phyloP scores from a whole-genome alignment of 1,284 basidiomycete species.

The Microbotryum lychnidis-dioicae region DNA sequence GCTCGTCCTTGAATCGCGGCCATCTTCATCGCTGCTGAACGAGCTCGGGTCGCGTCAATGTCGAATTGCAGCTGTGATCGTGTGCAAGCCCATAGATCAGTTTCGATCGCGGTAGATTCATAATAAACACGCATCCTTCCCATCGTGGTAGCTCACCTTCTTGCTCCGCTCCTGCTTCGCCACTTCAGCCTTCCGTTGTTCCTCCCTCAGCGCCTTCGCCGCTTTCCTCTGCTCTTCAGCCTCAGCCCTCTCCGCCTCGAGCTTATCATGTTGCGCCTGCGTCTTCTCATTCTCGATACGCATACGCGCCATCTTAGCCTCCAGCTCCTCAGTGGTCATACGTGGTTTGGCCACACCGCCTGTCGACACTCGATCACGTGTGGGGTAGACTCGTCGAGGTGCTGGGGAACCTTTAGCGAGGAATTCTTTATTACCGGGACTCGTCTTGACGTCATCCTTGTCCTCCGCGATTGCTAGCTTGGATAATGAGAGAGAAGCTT shows the following conservation, averaged over 20 bases:
- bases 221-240: background rate
- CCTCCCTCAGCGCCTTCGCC: background rate
- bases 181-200: background rate
- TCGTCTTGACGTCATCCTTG: no score
- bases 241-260: background rate
- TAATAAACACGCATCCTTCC: background rate
- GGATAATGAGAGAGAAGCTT: no score
- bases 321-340: constrained; percentile 24
- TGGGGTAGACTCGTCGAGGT: no score
- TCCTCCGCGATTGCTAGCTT: no score
- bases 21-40: constrained; percentile 27
- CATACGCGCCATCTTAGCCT: constrained; percentile 31
- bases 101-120: no score
- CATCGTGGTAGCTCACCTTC: background rate
- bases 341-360: no score
- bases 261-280: background rate
- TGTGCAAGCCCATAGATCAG: background rate
- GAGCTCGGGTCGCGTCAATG: constrained; percentile 27
- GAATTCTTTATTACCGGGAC: no score
- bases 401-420: no score
- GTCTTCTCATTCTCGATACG: constrained; percentile 22
- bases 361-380: no score
- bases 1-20: constrained; percentile 22
- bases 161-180: constrained; percentile 2
- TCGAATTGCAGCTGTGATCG: constrained; percentile 19